Conservation (phyloP, 371 early-diverging fungal species). For the Massospora cicadina region DNA sequence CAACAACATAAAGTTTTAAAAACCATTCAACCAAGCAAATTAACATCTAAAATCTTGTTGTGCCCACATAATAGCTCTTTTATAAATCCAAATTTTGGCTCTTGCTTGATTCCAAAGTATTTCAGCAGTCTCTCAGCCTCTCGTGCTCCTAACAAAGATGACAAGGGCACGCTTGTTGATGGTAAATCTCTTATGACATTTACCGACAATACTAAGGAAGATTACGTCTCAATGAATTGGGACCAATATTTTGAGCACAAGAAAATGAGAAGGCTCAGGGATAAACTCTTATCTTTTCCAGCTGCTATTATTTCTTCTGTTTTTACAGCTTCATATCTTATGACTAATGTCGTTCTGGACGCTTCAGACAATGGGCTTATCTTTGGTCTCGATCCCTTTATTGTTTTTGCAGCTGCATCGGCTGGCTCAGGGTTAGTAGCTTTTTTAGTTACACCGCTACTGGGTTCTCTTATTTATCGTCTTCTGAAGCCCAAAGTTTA, state of each 20-base stretch:
- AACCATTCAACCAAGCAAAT: neutral
- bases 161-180: neutral
- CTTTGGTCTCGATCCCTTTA: slow-evolving; percentile 5
- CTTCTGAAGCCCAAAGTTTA: slow-evolving; percentile 1
- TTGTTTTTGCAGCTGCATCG: slow-evolving; percentile 2
- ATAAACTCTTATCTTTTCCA: slow-evolving; percentile 5
- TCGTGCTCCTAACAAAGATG: neutral
- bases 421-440: neutral
- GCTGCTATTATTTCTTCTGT: neutral
- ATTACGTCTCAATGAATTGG: slow-evolving; percentile 3
- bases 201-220: neutral
- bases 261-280: slow-evolving; percentile 1
- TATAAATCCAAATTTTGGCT: neutral
- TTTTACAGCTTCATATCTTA: neutral
- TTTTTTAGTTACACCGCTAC: slow-evolving; percentile 9
- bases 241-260: slow-evolving; percentile 8
- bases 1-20: too few relatives aligned
- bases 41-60: neutral
- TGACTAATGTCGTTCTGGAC: slow-evolving; percentile 7
- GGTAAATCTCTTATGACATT: neutral
- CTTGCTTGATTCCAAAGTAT: neutral
- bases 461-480: slow-evolving; percentile 5
- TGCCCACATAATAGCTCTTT: neutral
- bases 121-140: neutral
- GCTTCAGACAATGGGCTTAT: neutral